Conservation (phyloP, 805 yeast species). For the Kuraishia capsulata region DNA sequence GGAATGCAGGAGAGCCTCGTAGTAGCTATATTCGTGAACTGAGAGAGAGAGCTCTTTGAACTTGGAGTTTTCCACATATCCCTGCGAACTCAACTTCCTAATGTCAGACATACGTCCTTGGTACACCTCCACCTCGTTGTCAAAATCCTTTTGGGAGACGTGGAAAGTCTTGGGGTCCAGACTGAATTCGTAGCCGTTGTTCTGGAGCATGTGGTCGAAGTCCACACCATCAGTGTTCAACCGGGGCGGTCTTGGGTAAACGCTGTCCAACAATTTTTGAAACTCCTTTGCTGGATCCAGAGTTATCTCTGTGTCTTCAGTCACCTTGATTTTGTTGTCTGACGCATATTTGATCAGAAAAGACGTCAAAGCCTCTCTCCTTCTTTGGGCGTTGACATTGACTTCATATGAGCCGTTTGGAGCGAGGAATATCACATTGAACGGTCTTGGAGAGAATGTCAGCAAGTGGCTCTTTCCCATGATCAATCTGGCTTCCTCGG, state of each 20-base stretch:
- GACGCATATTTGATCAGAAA: slow-evolving; percentile 12
- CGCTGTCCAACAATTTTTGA: slow-evolving; percentile 11
- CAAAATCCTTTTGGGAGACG: not conserved
- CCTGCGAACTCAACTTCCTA: not conserved
- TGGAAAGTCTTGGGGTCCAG: not conserved
- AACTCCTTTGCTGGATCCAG: not conserved
- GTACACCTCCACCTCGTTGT: slow-evolving; percentile 13
- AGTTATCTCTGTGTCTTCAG: not conserved
- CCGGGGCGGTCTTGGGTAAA: slow-evolving; percentile 7
- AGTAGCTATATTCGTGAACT: slow-evolving; percentile 18
- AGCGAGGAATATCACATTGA: slow-evolving; percentile 26
- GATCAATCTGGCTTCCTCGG: not conserved
- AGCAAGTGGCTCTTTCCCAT: slow-evolving; percentile 28
- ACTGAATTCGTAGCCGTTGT: not conserved
- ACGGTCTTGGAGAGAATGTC: slow-evolving; percentile 27
- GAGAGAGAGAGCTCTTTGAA: slow-evolving; percentile 1
- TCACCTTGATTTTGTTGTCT: slow-evolving; percentile 10
- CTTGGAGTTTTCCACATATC: not conserved
- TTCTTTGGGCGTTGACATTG: slow-evolving; percentile 19
- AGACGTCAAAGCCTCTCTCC: slow-evolving; percentile 10
- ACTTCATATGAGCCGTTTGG: slow-evolving; percentile 26
- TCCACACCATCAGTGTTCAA: not conserved
- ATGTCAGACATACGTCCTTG: slow-evolving; percentile 7
- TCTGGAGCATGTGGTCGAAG: not conserved
- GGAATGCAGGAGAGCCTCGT: slow-evolving; percentile 23